phyloP scores from a whole-genome alignment of 2,329 filamentous ascomycete species.

The Diaporthe sp. region DNA sequence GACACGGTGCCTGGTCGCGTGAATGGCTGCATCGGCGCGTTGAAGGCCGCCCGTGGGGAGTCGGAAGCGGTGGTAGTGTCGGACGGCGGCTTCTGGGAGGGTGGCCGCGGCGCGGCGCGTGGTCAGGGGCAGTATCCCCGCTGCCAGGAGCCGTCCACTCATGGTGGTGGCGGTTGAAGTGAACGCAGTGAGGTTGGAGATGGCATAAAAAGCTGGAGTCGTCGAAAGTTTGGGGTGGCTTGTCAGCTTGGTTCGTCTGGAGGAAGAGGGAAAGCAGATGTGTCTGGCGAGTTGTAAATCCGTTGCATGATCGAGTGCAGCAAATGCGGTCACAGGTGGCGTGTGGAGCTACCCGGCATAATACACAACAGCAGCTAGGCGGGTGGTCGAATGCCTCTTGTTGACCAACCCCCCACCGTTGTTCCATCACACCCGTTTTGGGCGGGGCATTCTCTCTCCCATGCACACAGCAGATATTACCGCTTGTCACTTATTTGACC shows the following conservation, averaged over 20 bases:
- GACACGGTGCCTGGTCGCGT: slow-evolving; percentile 70
- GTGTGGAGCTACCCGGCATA: slow-evolving; percentile 25
- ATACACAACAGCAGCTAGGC: neutral
- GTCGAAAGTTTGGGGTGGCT: neutral
- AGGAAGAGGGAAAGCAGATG: neutral
- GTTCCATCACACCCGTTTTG: neutral
- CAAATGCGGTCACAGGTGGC: slow-evolving; percentile 15
- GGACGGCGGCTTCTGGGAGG: slow-evolving; percentile 52
- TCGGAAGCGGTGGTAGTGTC: slow-evolving; percentile 68
- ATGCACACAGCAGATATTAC: neutral
- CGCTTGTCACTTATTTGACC: neutral
- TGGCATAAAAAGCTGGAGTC: slow-evolving; percentile 31
- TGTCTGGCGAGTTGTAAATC: neutral
- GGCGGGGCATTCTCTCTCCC: neutral
- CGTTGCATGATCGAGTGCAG: neutral
- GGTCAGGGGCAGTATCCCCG: slow-evolving; percentile 72
- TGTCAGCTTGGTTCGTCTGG: slow-evolving; percentile 1
- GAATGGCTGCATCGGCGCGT: slow-evolving; percentile 71
- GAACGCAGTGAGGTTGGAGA: slow-evolving; percentile 24
- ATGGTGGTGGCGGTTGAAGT: slow-evolving; percentile 54
- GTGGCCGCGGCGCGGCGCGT: slow-evolving; percentile 69
- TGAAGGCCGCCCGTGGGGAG: slow-evolving; percentile 76
- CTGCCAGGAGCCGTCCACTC: slow-evolving; percentile 81
- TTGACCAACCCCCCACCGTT: neutral
- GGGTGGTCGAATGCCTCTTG: neutral